phyloP scores from a whole-genome alignment of 768 basidiomycete species.

The Amanita polypyramis region DNA sequence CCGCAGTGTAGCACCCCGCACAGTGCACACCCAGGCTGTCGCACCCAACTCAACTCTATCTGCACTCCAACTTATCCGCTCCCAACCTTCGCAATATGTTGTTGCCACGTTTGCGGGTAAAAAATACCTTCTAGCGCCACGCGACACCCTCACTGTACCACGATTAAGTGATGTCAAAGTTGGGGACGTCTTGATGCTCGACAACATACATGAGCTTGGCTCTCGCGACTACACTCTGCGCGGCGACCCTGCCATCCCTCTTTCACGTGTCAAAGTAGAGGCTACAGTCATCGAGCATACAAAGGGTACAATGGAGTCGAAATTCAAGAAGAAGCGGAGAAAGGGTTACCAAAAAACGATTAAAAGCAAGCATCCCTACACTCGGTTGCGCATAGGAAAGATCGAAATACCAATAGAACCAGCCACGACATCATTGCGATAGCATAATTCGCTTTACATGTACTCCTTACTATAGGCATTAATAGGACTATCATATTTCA shows the following conservation, averaged over 20 bases:
- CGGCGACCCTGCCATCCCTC: constrained; percentile 61
- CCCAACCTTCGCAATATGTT: constrained; percentile 89
- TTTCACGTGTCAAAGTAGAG: constrained; percentile 57
- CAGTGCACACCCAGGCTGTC: constrained; percentile 17
- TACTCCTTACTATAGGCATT: neutral
- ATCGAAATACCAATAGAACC: constrained; percentile 33
- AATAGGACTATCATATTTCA: constrained; percentile 43
- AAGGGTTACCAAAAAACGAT: constrained; percentile 97
- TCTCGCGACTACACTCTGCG: constrained; percentile 91
- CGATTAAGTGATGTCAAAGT: constrained; percentile 77
- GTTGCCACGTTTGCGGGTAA: constrained; percentile 80
- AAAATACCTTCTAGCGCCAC: constrained; percentile 83
- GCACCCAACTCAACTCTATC: constrained; percentile 32
- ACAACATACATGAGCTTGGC: constrained; percentile 88
- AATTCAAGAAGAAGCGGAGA: constrained; percentile 96
- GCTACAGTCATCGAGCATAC: constrained; percentile 98
- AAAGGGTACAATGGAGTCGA: constrained; percentile 83
- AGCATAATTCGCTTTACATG: constrained; percentile 11
- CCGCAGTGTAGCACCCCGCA: constrained; percentile 10
- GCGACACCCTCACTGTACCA: constrained; percentile 90
- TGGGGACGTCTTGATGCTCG: constrained; percentile 75
- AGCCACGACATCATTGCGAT: constrained; percentile 16
- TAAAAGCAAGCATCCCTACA: constrained; percentile 89
- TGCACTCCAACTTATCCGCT: constrained; percentile 75
- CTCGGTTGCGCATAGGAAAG: constrained; percentile 84